These are phyloP conservation scores for Fraxinus paxiana DNA, from an alignment of 305 asterid genomes.

Conservation along the genomic window DNA sequence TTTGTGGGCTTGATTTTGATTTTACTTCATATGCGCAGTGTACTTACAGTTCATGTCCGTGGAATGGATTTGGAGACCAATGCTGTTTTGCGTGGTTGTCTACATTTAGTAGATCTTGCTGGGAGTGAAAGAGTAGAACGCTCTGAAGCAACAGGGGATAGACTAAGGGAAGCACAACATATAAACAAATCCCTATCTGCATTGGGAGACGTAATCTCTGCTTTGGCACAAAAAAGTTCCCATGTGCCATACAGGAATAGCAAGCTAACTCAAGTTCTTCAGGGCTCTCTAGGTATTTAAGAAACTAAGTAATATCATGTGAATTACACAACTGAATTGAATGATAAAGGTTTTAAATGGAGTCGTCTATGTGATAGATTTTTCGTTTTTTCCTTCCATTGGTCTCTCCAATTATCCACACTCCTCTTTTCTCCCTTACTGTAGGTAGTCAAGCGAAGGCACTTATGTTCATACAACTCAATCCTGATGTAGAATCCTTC, in stretches of 20 bases:
- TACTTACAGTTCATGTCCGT: slow-evolving; percentile 86
- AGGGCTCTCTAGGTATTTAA: slow-evolving; percentile 74
- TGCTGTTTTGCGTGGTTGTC: slow-evolving; percentile 71
- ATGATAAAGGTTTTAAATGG: neutral
- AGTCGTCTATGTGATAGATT: neutral
- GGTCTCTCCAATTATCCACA: slow-evolving; percentile 13
- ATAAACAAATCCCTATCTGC: slow-evolving; percentile 93
- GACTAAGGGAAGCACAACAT: slow-evolving; percentile 90
- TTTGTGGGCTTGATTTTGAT: slow-evolving; percentile 21
- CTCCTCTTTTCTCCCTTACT: slow-evolving; percentile 9
- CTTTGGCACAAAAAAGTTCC: slow-evolving; percentile 72
- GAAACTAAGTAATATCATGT: slow-evolving; percentile 12
- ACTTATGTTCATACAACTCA: slow-evolving; percentile 90
- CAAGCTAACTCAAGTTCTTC: slow-evolving; percentile 95
- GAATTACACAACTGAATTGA: slow-evolving; percentile 4
- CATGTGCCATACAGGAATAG: slow-evolving; percentile 96
- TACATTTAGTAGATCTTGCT: slow-evolving; percentile 95
- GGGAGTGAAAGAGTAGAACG: slow-evolving; percentile 97
- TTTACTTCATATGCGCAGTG: slow-evolving; percentile 41
- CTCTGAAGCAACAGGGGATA: slow-evolving; percentile 87
- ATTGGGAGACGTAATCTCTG: slow-evolving; percentile 88
- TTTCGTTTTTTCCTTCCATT: neutral
- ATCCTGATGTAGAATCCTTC: slow-evolving; percentile 88
- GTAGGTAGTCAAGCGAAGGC: slow-evolving; percentile 97
- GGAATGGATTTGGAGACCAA: slow-evolving; percentile 81